Evolutionary conservation across 2,329 filamentous ascomycete species (phyloP).

Genomic region (Sclerotinia subarctica): DNA sequence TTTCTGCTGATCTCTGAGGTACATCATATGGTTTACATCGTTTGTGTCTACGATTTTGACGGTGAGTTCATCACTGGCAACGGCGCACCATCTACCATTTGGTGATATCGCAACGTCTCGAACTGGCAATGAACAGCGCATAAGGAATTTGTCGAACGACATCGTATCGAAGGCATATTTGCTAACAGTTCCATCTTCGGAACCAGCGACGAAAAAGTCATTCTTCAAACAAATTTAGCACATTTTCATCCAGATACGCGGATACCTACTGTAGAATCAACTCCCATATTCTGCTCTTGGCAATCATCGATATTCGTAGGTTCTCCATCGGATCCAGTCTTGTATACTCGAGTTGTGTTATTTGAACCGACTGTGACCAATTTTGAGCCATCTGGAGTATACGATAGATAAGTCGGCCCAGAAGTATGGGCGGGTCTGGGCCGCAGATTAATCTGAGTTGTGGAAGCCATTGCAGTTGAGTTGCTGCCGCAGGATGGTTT

Average conservation of each 20-base stretch:
- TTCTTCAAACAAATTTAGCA: conserved; percentile 47
- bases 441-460: conserved; percentile 48
- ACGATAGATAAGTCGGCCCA: conserved; percentile 81
- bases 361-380: conserved; percentile 91
- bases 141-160: conserved; percentile 74
- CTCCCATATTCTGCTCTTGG: conserved; percentile 77
- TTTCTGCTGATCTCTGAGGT: conserved; percentile 77
- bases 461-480: conserved; percentile 35
- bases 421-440: conserved; percentile 74
- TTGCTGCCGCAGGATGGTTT: conserved; percentile 19
- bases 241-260: background rate
- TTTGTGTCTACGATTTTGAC: conserved; percentile 84
- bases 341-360: conserved; percentile 89
- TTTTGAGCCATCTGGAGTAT: conserved; percentile 82
- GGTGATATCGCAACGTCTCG: conserved; percentile 80
- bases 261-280: conserved; percentile 61
- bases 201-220: conserved; percentile 82
- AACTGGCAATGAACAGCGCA: conserved; percentile 80
- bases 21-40: conserved; percentile 72
- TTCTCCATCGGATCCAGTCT: conserved; percentile 86
- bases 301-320: conserved; percentile 89
- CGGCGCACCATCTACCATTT: conserved; percentile 83
- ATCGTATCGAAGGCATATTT: conserved; percentile 78
- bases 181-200: conserved; percentile 94
- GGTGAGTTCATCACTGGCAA: conserved; percentile 92